Conservation (phyloP, 495 filamentous ascomycete species). For the Hypoxylon subgilvum region DNA sequence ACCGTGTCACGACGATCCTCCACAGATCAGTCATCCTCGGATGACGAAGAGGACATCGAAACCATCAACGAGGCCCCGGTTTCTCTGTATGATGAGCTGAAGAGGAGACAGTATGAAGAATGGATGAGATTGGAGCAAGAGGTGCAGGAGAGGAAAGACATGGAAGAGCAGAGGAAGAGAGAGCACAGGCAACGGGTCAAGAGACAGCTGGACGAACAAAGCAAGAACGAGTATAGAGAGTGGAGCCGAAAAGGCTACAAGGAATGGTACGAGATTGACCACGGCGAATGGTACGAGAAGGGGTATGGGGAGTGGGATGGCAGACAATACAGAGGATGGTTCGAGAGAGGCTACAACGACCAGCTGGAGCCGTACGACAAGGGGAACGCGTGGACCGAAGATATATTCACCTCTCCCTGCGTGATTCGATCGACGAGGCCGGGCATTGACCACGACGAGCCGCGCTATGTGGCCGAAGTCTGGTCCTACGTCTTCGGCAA, state of each 20-base stretch:
- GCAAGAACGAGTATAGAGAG: no score
- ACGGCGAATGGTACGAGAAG: not conserved
- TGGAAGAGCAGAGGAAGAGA: no score
- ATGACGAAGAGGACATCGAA: not conserved
- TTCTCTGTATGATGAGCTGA: not conserved
- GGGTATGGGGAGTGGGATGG: not conserved
- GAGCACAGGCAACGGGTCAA: no score
- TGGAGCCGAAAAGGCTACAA: no score
- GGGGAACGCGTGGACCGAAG: not conserved
- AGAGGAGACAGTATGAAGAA: not conserved
- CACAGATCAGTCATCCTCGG: not conserved
- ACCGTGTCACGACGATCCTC: not conserved
- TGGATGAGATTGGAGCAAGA: no score
- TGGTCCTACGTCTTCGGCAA: not conserved
- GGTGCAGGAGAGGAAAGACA: no score
- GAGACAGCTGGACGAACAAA: no score
- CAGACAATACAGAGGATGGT: not conserved
- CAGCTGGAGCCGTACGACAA: not conserved
- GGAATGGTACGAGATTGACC: no score
- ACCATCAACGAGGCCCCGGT: not conserved
- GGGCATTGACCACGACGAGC: not conserved
- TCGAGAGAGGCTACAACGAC: not conserved
- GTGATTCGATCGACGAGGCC: not conserved
- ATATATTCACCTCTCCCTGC: not conserved
- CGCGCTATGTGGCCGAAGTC: conserved; percentile 1